These are phyloP conservation scores for Teratosphaeria epicoccoides DNA, from an alignment of 2,329 filamentous ascomycete species.

Conservation along the genomic window DNA sequence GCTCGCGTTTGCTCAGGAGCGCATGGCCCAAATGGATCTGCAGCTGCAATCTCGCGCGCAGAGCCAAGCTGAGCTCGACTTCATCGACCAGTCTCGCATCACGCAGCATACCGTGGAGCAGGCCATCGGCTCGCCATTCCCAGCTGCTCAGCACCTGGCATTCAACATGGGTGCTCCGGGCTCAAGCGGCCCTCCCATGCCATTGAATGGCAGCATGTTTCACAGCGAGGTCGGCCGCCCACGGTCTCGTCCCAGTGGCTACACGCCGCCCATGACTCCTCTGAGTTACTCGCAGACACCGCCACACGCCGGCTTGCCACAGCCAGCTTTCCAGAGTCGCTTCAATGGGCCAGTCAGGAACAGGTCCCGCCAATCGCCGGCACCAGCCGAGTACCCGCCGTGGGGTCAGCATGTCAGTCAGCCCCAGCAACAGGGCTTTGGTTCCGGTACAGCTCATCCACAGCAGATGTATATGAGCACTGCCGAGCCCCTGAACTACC, in stretches of 20 bases:
- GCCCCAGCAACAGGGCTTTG: slow-evolving; percentile 2
- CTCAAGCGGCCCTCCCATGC: not conserved
- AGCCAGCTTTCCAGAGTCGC: slow-evolving; percentile 4
- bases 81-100: slow-evolving; percentile 47
- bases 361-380: slow-evolving; percentile 31
- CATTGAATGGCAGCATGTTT: not conserved
- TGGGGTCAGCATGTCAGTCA: slow-evolving; percentile 16
- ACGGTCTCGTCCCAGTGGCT: slow-evolving; percentile 7
- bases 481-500: slow-evolving; percentile 90
- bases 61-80: slow-evolving; percentile 26
- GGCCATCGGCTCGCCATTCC: slow-evolving; percentile 24
- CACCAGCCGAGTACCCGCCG: slow-evolving; percentile 34
- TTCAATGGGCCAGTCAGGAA: slow-evolving; percentile 27
- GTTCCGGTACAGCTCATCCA: slow-evolving; percentile 15
- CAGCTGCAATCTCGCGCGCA: slow-evolving; percentile 38
- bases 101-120: slow-evolving; percentile 50
- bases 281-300: slow-evolving; percentile 14
- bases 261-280: slow-evolving; percentile 22
- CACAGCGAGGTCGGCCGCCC: slow-evolving; percentile 3
- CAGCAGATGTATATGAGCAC: slow-evolving; percentile 57
- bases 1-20: slow-evolving; percentile 58
- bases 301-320: slow-evolving; percentile 8
- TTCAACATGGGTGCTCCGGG: slow-evolving; percentile 17
- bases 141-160: slow-evolving; percentile 19
- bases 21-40: slow-evolving; percentile 61